Conservation (phyloP, 176 grass and related monocot genomes). For the Oryza glumipatula region DNA sequence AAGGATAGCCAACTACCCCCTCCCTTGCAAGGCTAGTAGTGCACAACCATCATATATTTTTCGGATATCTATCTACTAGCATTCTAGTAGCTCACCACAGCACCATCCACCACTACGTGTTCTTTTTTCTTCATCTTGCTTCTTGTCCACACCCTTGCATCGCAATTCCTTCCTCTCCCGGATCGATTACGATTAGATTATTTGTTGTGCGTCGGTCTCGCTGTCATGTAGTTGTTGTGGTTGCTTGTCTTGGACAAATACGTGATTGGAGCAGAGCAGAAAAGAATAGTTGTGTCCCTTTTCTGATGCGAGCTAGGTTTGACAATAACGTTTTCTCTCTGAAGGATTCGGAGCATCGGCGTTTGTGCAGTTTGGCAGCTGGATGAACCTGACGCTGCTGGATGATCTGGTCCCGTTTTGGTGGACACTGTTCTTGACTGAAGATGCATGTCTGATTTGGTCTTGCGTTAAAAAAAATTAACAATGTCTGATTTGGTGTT, state of each 20-base stretch:
- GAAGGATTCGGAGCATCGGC: no score
- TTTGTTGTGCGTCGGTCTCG: background rate
- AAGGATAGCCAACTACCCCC: conserved; percentile 8
- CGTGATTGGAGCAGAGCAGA: background rate
- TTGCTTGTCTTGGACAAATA: conserved; percentile 8
- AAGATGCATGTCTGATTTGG: background rate
- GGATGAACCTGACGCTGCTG: background rate
- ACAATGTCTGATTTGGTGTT: background rate
- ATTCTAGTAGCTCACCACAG: conserved; percentile 17
- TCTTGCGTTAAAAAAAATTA: background rate
- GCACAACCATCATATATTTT: conserved; percentile 28
- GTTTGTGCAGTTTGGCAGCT: background rate
- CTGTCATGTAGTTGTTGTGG: background rate
- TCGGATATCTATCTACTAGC: background rate
- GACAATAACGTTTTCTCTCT: background rate
- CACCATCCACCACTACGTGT: background rate
- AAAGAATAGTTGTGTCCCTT: background rate
- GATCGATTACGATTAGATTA: background rate
- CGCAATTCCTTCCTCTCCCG: background rate
- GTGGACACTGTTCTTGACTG: background rate
- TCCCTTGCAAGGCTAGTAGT: background rate
- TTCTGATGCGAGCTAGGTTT: background rate
- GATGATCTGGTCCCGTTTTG: background rate
- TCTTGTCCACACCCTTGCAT: conserved; percentile 45
- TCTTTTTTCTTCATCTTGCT: conserved; percentile 22